phyloP scores from a whole-genome alignment of 371 early-diverging fungal species.

The Lichtheimia corymbifera region DNA sequence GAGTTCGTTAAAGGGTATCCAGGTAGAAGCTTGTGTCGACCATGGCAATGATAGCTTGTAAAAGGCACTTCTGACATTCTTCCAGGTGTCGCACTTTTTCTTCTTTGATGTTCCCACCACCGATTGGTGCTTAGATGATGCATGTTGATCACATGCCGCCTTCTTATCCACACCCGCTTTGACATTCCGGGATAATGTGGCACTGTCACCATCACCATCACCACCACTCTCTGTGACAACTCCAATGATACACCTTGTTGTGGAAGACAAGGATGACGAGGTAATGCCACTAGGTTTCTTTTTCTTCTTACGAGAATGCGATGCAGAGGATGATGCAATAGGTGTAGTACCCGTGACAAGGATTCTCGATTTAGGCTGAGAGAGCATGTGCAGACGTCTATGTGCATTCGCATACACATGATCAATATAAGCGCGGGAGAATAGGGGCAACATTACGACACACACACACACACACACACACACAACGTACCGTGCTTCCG shows the following conservation, averaged over 20 bases:
- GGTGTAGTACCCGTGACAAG: conserved; percentile 23
- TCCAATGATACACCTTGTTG: too few species aligned
- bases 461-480: background rate
- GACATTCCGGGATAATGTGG: too few species aligned
- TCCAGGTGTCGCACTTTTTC: conserved; percentile 1
- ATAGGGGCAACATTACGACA: conserved; percentile 3
- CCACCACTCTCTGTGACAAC: too few species aligned
- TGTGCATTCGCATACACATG: background rate
- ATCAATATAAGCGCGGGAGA: background rate
- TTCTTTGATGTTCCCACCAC: background rate
- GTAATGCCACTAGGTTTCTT: conserved; percentile 12
- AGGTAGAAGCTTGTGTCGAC: conserved; percentile 23
- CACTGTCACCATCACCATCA: too few species aligned
- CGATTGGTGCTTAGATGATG: too few species aligned
- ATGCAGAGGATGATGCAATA: conserved; percentile 16
- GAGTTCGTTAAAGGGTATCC: conserved; percentile 35
- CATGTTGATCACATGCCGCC: too few species aligned
- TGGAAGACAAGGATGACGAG: too few species aligned
- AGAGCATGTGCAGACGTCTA: conserved; percentile 21
- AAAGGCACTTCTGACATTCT: conserved; percentile 13
- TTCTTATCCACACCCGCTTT: too few species aligned
- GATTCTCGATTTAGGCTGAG: conserved; percentile 19
- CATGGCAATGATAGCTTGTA: conserved; percentile 29
- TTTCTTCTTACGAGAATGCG: conserved; percentile 19
- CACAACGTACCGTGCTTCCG: conserved; percentile 25